A percentile compares a stretch with the other conserved stretches of the same genome.
Evolutionary conservation across 2,329 filamentous ascomycete species (phyloP).

Genomic region (Didymella lethalis): DNA sequence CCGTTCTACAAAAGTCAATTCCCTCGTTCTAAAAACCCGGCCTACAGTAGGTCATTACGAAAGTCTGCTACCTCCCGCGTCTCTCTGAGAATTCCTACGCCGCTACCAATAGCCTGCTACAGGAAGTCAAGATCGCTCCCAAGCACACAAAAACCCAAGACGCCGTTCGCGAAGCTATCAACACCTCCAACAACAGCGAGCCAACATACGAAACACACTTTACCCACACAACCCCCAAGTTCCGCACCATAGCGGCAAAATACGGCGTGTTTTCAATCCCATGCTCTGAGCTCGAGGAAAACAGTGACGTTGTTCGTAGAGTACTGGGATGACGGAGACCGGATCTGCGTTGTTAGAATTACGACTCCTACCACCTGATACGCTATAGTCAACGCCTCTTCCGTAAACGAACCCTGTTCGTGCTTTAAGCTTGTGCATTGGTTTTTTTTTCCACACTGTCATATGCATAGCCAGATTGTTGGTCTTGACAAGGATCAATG

Average conservation of each 20-base stretch:
- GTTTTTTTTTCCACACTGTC: no score
- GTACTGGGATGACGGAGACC: constrained; percentile 55
- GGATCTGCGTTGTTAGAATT: constrained; percentile 58
- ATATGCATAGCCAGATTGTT: no score
- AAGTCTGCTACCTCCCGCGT: not conserved
- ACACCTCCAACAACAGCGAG: constrained; percentile 15
- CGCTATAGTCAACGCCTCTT: no score
- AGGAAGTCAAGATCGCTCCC: constrained; percentile 60
- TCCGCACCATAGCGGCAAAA: constrained; percentile 54
- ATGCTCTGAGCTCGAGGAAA: constrained; percentile 52
- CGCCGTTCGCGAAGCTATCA: constrained; percentile 52
- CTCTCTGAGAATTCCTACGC: constrained; percentile 48
- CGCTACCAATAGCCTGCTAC: constrained; percentile 57
- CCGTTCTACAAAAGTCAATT: constrained; percentile 53
- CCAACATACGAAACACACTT: constrained; percentile 56
- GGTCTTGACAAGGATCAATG: no score
- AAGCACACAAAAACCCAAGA: constrained; percentile 52
- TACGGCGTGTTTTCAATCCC: constrained; percentile 63
- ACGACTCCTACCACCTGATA: not conserved
- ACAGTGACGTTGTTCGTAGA: no score
- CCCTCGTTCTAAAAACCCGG: constrained; percentile 47
- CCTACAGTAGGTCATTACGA: not conserved
- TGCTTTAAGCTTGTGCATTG: no score
- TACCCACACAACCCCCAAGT: constrained; percentile 59
- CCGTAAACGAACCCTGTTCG: no score